Conservation (phyloP, 371 early-diverging fungal genomes). For the Mucor indicus region DNA sequence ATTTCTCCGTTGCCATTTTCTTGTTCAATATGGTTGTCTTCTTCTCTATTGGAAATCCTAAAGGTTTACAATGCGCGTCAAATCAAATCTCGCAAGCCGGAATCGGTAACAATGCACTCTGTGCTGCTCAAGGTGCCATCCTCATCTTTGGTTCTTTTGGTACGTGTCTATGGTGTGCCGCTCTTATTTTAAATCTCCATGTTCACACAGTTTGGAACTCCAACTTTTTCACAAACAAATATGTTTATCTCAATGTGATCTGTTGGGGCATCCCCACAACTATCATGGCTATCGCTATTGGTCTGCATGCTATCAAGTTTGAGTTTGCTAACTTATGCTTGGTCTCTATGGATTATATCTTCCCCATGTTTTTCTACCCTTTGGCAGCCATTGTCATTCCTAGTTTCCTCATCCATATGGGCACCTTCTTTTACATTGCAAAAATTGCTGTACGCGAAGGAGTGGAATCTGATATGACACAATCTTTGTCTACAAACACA, state of each 20-base stretch:
- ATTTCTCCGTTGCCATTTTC: slow-evolving; percentile 54
- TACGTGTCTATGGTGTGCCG: slow-evolving; percentile 59
- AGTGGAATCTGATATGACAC: slow-evolving; percentile 52
- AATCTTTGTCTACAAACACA: slow-evolving; percentile 21
- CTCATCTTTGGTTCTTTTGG: slow-evolving; percentile 58
- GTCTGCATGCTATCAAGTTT: slow-evolving; percentile 53
- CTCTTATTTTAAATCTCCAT: slow-evolving; percentile 63
- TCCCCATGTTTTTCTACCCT: slow-evolving; percentile 59
- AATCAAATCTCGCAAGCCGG: slow-evolving; percentile 40
- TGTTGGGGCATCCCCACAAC: slow-evolving; percentile 67
- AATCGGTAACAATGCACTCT: slow-evolving; percentile 58
- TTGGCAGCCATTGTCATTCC: slow-evolving; percentile 61
- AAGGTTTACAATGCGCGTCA: slow-evolving; percentile 52
- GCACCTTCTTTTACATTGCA: slow-evolving; percentile 65
- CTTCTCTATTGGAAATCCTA: slow-evolving; percentile 54
- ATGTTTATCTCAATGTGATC: slow-evolving; percentile 47
- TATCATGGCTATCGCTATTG: slow-evolving; percentile 49
- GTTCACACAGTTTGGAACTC: slow-evolving; percentile 69
- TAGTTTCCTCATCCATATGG: slow-evolving; percentile 54
- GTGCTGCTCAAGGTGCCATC: slow-evolving; percentile 63
- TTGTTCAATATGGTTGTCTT: slow-evolving; percentile 56
- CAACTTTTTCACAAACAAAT: slow-evolving; percentile 55
- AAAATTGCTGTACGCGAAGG: slow-evolving; percentile 47
- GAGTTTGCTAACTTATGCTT: slow-evolving; percentile 63
- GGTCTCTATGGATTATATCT: slow-evolving; percentile 48